A percentile compares a stretch with the other conserved stretches of the same genome.
These are phyloP conservation scores for Umbelopsis sp. DNA, from an alignment of 192 early-diverging fungal species.

Conservation along the genomic window DNA sequence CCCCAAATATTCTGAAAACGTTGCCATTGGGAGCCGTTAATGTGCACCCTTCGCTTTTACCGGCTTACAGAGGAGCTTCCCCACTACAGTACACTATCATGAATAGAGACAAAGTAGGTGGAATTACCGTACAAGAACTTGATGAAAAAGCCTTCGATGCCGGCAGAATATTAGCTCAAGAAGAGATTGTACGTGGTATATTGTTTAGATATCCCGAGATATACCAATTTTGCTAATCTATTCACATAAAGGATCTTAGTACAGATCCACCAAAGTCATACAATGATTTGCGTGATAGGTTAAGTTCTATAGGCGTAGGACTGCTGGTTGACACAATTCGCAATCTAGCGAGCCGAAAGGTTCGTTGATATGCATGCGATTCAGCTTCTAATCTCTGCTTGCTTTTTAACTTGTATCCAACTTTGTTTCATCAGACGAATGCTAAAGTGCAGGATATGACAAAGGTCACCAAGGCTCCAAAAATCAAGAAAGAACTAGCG, in stretches of 20 bases:
- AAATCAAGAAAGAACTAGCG: conserved; percentile 62
- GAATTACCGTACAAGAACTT: conserved; percentile 88
- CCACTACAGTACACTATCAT: conserved; percentile 87
- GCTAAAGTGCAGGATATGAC: conserved; percentile 65
- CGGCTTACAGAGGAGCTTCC: conserved; percentile 90
- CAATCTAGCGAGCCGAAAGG: conserved; percentile 61
- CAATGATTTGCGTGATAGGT: background rate
- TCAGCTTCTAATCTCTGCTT: background rate
- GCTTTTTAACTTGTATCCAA: conserved; percentile 14
- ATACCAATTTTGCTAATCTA: background rate
- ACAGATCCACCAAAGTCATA: conserved; percentile 8
- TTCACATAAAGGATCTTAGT: background rate
- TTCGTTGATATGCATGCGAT: conserved; percentile 18
- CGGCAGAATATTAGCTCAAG: conserved; percentile 79
- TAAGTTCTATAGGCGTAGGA: conserved; percentile 49
- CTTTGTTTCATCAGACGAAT: conserved; percentile 39
- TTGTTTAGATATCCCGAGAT: background rate
- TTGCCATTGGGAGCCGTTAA: conserved; percentile 79
- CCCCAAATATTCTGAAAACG: conserved; percentile 63
- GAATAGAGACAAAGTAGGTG: conserved; percentile 70
- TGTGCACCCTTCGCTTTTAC: conserved; percentile 92
- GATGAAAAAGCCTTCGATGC: conserved; percentile 80
- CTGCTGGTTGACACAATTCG: conserved; percentile 62
- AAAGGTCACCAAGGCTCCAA: conserved; percentile 66
- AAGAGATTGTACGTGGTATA: conserved; percentile 48